Evolutionary conservation across 192 early-diverging fungal species (phyloP), one percentile per base, ranked within the genome.

Genomic region (Coemansia sp.): DNA sequence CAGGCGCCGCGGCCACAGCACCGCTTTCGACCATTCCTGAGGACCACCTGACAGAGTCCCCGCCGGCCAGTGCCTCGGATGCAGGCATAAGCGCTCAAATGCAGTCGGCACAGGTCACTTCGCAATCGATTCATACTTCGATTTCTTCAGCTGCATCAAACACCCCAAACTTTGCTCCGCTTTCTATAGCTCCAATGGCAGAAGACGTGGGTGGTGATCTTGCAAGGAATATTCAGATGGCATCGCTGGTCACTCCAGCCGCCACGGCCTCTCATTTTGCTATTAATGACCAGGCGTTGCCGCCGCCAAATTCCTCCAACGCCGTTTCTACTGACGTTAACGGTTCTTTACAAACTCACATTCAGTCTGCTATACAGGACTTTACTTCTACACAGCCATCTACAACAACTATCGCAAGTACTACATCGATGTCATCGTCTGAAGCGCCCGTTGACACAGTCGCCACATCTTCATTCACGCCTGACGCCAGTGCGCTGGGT

Each of bases 41-140:
- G 18, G 23, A 41, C 40, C 53, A 54, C 23, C 53, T 54, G 53
- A 40, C 53, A 17, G 30, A 30, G 6, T 23, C 33, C 5, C 30
- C 50, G 17, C 10, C 30, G 34, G 50, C 50, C 37, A 41, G 17
- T 9, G 30, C 37, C 19, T 13, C 53, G 39, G 53, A 54, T 23
- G 53, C 53, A 41, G 53, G 23, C 53, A 24, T 22, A 34, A 2
- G 53, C 37, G 21, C 11, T 17, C 18, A 9, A 19, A 54, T 54
- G 53, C 53, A 54, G 34, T 13, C 53, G 21, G 38, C 38, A 34
- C 53, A 54, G n/a, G 53, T 23, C 53, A 23, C 39, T 54, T 54
- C 53, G 11, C 53, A 41, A 54, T 40, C 22, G 23, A 34, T 54
- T 54, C 53, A 54, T 19, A 18, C 53, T 54, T 54, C 53, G 53